These are phyloP conservation scores for Lichina pygmaea DNA, from an alignment of 495 filamentous ascomycete genomes.

Conservation along the genomic window DNA sequence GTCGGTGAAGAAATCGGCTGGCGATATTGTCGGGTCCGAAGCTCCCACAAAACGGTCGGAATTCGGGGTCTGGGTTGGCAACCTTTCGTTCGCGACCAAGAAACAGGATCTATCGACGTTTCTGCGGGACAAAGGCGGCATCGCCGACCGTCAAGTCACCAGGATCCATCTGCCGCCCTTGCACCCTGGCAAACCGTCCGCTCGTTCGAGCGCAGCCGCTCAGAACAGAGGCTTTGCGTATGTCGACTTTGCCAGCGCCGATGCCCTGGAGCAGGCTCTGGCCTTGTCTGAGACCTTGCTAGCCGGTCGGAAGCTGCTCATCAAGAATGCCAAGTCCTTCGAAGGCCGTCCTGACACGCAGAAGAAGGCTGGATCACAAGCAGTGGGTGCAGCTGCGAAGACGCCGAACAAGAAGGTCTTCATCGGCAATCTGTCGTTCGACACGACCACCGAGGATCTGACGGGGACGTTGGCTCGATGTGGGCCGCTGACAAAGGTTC, in stretches of 20 bases:
- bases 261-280: conserved; percentile 42
- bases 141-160: conserved; percentile 45
- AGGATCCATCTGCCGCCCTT: conserved; percentile 50
- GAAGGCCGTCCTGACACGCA: conserved; percentile 44
- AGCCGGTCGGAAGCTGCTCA: conserved; percentile 49
- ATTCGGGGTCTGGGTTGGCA: conserved; percentile 86
- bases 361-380: conserved; percentile 10
- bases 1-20: conserved; percentile 10
- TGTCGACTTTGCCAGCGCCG: conserved; percentile 55
- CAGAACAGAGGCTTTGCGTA: conserved; percentile 86
- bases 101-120: conserved; percentile 46
- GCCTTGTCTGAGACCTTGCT: conserved; percentile 56
- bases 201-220: neutral
- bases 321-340: conserved; percentile 74
- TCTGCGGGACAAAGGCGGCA: conserved; percentile 38
- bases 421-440: conserved; percentile 74
- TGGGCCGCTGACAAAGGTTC: conserved; percentile 49
- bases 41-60: conserved; percentile 29
- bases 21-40: no score
- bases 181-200: conserved; percentile 1
- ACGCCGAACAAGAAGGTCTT: conserved; percentile 58
- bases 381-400: conserved; percentile 9
- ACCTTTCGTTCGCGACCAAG: conserved; percentile 57
- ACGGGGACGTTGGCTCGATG: conserved; percentile 56
- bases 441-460: conserved; percentile 56